Conservation (phyloP, 164 flowering plant genomes). For the Liriodendron chinense region DNA sequence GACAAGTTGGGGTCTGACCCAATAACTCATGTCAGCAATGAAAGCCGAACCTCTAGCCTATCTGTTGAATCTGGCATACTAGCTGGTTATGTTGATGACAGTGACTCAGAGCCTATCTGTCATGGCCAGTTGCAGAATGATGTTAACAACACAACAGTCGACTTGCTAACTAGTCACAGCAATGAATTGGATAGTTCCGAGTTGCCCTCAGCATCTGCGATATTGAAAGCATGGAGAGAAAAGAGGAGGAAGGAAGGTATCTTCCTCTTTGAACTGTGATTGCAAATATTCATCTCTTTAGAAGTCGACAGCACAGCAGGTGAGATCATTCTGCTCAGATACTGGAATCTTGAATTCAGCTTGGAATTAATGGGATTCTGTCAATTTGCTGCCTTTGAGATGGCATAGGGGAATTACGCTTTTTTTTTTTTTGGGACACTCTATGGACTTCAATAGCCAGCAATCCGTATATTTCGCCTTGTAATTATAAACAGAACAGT, state of each 20-base stretch:
- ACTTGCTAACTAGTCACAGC: conserved; percentile 8
- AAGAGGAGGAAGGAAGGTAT: conserved; percentile 43
- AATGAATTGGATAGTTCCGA: conserved; percentile 21
- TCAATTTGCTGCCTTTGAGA: too few relatives aligned
- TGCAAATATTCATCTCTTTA: not conserved
- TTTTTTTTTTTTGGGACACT: too few relatives aligned
- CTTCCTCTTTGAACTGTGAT: conserved; percentile 16
- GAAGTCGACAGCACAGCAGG: not conserved
- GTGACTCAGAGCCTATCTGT: not conserved
- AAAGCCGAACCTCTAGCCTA: not conserved
- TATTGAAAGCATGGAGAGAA: conserved; percentile 61
- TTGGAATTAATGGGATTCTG: too few relatives aligned
- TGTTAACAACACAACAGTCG: conserved; percentile 15
- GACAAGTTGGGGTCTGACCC: not conserved
- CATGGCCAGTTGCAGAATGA: conserved; percentile 12
- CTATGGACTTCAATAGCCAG: too few relatives aligned
- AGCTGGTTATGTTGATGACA: not conserved
- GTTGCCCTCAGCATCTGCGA: conserved; percentile 62
- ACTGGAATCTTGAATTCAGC: too few relatives aligned
- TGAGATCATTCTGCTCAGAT: too few relatives aligned
- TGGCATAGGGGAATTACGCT: too few relatives aligned
- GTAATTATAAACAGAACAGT: too few relatives aligned
- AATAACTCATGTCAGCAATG: not conserved
- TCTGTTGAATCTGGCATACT: not conserved
- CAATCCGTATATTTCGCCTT: too few relatives aligned